A percentile compares a stretch with the other conserved stretches of the same genome.
These are phyloP conservation scores for Ramaria sp. DNA, from an alignment of 768 basidiomycete genomes.

Conservation along the genomic window DNA sequence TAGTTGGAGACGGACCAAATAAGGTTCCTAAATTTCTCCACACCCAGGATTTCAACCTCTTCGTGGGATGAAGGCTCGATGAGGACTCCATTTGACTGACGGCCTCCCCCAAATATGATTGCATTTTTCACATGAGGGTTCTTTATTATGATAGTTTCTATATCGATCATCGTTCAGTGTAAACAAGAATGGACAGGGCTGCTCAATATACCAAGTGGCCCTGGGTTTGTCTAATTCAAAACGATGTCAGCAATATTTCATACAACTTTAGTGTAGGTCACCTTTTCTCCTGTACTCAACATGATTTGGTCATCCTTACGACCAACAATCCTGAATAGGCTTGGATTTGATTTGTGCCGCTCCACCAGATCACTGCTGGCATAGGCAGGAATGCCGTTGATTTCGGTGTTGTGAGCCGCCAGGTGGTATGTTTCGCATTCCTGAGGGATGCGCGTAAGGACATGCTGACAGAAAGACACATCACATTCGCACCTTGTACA, in stretches of 20 bases:
- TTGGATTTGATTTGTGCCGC: conserved; percentile 20
- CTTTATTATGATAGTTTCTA: conserved; percentile 19
- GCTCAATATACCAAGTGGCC: conserved; percentile 17
- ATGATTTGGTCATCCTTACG: conserved; percentile 33
- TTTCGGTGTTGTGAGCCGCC: neutral
- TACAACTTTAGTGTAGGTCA: conserved; percentile 7
- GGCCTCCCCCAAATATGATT: conserved; percentile 32
- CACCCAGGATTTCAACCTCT: conserved; percentile 18
- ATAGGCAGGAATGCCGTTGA: conserved; percentile 1
- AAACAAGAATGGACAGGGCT: too few relatives aligned
- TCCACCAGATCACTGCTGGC: conserved; percentile 24
- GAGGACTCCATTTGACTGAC: conserved; percentile 29
- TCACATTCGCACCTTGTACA: conserved; percentile 25
- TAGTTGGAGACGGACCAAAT: conserved; percentile 19
- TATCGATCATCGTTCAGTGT: neutral
- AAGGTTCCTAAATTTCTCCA: conserved; percentile 24
- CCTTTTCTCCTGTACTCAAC: conserved; percentile 34
- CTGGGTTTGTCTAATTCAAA: conserved; percentile 19
- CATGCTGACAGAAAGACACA: neutral
- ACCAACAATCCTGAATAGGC: conserved; percentile 27
- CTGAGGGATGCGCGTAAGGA: neutral
- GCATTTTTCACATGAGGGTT: conserved; percentile 22
- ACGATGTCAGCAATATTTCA: neutral
- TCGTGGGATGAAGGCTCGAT: conserved; percentile 27
- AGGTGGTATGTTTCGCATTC: neutral